A percentile compares a stretch with the other conserved stretches of the same genome.
These are phyloP conservation scores for Breviolum minutum DNA, from an alignment of 73 alveolate genomes.

Conservation along the genomic window DNA sequence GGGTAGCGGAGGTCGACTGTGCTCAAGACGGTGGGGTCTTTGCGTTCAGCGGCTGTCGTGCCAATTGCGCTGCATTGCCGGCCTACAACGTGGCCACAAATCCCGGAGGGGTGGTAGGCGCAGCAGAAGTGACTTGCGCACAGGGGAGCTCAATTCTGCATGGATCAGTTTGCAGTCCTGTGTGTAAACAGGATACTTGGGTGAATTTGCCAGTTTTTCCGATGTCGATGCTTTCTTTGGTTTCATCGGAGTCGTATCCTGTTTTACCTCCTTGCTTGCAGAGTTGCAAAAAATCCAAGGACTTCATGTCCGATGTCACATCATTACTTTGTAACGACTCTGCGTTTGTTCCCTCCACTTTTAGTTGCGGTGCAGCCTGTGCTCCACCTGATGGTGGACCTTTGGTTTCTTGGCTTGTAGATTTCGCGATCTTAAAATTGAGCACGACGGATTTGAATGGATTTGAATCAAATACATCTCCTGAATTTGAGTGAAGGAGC, in stretches of 20 bases:
- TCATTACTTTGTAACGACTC: constrained; percentile 60
- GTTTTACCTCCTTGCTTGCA: too few species aligned
- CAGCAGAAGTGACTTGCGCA: constrained; percentile 62
- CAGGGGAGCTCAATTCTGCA: constrained; percentile 7
- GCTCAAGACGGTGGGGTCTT: constrained; percentile 27
- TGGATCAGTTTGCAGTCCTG: constrained; percentile 11
- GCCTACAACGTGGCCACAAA: constrained; percentile 7
- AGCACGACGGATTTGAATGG: too few species aligned
- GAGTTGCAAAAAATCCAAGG: not conserved
- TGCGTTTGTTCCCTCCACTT: constrained; percentile 15
- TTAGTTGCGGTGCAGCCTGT: constrained; percentile 15
- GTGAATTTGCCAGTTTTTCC: too few species aligned
- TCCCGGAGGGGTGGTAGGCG: constrained; percentile 20
- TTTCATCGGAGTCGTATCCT: too few species aligned
- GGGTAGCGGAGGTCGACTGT: constrained; percentile 36
- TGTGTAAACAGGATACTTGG: not conserved
- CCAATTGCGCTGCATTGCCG: constrained; percentile 57
- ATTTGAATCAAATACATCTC: too few species aligned
- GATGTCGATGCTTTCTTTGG: too few species aligned
- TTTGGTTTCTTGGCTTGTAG: not conserved
- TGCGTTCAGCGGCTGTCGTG: constrained; percentile 9
- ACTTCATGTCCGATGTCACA: constrained; percentile 32
- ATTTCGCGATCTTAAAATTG: too few species aligned
- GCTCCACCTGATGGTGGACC: constrained; percentile 49
- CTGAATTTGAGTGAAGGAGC: too few species aligned